Evolutionary conservation across 768 basidiomycete species (phyloP).

Genomic region (Boletus subparvulus): DNA sequence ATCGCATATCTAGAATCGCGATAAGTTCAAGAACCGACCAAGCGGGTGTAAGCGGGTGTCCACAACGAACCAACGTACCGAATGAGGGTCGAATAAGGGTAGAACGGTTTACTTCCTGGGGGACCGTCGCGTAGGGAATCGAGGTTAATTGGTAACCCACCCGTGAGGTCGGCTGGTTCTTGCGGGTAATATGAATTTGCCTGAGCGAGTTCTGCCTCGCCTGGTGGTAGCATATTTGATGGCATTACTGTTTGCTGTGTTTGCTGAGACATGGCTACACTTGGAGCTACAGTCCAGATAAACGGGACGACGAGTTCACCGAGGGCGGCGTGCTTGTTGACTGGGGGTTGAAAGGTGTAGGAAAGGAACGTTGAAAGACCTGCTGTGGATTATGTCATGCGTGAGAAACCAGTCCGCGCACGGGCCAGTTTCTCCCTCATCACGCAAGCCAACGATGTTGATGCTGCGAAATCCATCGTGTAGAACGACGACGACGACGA

Average conservation of each 20-base stretch:
- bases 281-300: constrained; percentile 7
- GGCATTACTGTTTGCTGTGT: constrained; percentile 56
- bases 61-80: constrained; percentile 50
- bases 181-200: constrained; percentile 69
- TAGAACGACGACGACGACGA: constrained; percentile 31
- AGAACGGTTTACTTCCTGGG: constrained; percentile 87
- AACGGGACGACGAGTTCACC: constrained; percentile 11
- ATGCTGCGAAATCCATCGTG: constrained; percentile 19
- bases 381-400: constrained; percentile 57
- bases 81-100: constrained; percentile 88
- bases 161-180: constrained; percentile 74
- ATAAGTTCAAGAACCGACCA: neutral
- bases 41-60: neutral
- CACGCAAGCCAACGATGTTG: constrained; percentile 24
- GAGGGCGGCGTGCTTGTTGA: constrained; percentile 22
- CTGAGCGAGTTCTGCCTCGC: constrained; percentile 51
- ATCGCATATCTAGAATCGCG: constrained; percentile 69
- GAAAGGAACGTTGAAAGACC: constrained; percentile 36
- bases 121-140: constrained; percentile 86
- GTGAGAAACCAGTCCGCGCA: constrained; percentile 49
- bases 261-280: constrained; percentile 48
- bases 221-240: constrained; percentile 58
- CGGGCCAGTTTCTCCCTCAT: constrained; percentile 47
- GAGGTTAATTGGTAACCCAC: constrained; percentile 82
- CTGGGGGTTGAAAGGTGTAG: constrained; percentile 30